Conservation (phyloP, 495 filamentous ascomycete species). For the Achaetomiella virescens region DNA sequence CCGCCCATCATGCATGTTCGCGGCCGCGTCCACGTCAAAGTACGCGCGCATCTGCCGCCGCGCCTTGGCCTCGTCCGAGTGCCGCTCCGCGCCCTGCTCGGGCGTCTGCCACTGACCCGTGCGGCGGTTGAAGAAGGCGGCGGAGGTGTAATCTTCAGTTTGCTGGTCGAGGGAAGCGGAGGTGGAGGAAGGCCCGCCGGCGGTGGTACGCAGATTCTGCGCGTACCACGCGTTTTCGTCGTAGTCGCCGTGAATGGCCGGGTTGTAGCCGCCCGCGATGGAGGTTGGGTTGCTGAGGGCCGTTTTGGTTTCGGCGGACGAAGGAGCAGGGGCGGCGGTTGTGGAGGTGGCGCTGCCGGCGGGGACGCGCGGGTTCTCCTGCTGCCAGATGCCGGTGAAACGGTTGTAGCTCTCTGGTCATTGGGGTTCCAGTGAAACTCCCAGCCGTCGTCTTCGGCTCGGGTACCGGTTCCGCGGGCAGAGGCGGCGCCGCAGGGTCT, state of each 20-base stretch:
- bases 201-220: slow-evolving; percentile 34
- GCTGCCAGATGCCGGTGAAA: slow-evolving; percentile 68
- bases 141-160: slow-evolving; percentile 51
- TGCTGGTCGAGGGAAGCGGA: slow-evolving; percentile 50
- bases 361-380: slow-evolving; percentile 80
- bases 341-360: slow-evolving; percentile 19
- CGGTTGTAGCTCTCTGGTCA: slow-evolving; percentile 72
- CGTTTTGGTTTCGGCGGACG: slow-evolving; percentile 19
- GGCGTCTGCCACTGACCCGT: slow-evolving; percentile 81
- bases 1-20: slow-evolving; percentile 85
- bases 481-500: slow-evolving; percentile 28
- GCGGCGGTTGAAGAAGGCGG: slow-evolving; percentile 83
- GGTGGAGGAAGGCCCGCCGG: slow-evolving; percentile 38
- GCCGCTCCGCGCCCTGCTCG: slow-evolving; percentile 47
- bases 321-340: slow-evolving; percentile 19
- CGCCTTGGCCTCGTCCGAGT: slow-evolving; percentile 86
- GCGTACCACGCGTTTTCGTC: slow-evolving; percentile 92
- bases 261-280: slow-evolving; percentile 74
- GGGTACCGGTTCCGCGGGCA: slow-evolving; percentile 36
- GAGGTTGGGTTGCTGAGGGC: slow-evolving; percentile 26
- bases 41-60: slow-evolving; percentile 86
- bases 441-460: slow-evolving; percentile 74
- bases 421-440: slow-evolving; percentile 72
- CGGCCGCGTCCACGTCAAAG: slow-evolving; percentile 97
- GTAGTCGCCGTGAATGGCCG: slow-evolving; percentile 91